phyloP scores from a whole-genome alignment of 805 yeast species.

The Metschnikowia peoriensis region DNA sequence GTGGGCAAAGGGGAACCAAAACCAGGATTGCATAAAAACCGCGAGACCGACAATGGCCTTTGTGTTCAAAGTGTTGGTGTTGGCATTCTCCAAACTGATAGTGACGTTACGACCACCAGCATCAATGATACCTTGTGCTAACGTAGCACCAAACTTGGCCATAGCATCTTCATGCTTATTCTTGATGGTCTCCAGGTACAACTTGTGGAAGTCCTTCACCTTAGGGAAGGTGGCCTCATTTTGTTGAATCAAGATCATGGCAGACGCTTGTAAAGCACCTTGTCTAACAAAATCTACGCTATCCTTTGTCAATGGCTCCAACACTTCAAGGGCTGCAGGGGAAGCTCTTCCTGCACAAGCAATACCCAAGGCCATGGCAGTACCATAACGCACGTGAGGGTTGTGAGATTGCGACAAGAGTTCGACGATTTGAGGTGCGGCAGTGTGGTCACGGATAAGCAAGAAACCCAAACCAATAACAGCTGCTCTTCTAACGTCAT shows the following conservation, averaged over 20 bases:
- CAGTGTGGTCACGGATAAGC: constrained; percentile 82
- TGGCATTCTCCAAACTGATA: constrained; percentile 80
- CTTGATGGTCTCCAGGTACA: constrained; percentile 69
- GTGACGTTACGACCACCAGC: constrained; percentile 99
- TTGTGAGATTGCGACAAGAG: constrained; percentile 90
- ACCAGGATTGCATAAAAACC: constrained; percentile 92
- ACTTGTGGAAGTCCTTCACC: constrained; percentile 72
- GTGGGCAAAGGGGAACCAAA: constrained; percentile 97
- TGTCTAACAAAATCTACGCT: constrained; percentile 97
- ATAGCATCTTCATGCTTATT: constrained; percentile 94
- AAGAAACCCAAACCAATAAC: constrained; percentile 91
- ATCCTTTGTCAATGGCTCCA: constrained; percentile 90
- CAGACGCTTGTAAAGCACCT: constrained; percentile 89
- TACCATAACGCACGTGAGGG: constrained; percentile 97
- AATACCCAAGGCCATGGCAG: constrained; percentile 95
- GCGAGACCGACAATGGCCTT: constrained; percentile 91
- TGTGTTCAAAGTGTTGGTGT: constrained; percentile 86
- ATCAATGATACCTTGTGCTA: constrained; percentile 96
- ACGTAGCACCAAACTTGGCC: constrained; percentile 96
- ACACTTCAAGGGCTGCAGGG: constrained; percentile 83
- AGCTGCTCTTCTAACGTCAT: constrained; percentile 95
- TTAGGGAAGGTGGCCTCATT: constrained; percentile 81
- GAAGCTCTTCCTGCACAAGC: constrained; percentile 95
- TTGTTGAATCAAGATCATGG: constrained; percentile 87
- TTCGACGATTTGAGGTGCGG: constrained; percentile 94